Evolutionary conservation across 805 yeast species (phyloP).

Genomic region (Candida piceae): DNA sequence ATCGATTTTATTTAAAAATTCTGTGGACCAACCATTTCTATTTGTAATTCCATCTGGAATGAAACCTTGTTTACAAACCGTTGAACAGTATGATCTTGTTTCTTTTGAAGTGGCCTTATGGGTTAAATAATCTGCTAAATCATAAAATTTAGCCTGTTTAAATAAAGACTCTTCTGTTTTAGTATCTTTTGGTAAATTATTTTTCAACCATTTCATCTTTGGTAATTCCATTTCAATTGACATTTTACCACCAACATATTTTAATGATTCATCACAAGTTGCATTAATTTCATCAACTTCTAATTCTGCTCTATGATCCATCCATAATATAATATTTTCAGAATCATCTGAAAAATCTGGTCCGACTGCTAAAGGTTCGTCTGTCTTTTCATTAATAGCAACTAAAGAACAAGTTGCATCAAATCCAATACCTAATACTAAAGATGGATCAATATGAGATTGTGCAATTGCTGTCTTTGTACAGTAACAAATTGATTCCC

Average conservation of each 20-base stretch:
- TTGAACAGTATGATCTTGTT: slow-evolving; percentile 83
- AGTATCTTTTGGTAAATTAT: slow-evolving; percentile 58
- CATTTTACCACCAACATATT: slow-evolving; percentile 96
- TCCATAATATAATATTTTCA: slow-evolving; percentile 91
- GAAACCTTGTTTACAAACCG: slow-evolving; percentile 93
- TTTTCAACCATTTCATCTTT: slow-evolving; percentile 93
- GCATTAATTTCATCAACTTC: slow-evolving; percentile 81
- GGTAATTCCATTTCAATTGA: slow-evolving; percentile 98
- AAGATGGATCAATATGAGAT: slow-evolving; percentile 61
- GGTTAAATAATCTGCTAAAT: slow-evolving; percentile 86
- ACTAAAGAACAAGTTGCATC: slow-evolving; percentile 97
- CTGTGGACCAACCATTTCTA: slow-evolving; percentile 88
- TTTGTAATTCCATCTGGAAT: slow-evolving; percentile 91
- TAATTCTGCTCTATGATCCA: slow-evolving; percentile 91
- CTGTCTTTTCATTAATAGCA: slow-evolving; percentile 59
- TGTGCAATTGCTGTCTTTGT: slow-evolving; percentile 71
- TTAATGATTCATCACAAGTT: slow-evolving; percentile 71
- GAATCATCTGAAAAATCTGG: slow-evolving; percentile 72
- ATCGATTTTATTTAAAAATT: slow-evolving; percentile 63
- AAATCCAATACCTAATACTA: slow-evolving; percentile 84
- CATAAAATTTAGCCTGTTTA: slow-evolving; percentile 71
- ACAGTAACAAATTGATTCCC: slow-evolving; percentile 83
- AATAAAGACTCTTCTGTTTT: slow-evolving; percentile 37
- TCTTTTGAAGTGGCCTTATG: slow-evolving; percentile 86
- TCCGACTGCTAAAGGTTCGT: slow-evolving; percentile 81